Base-by-base conservation (phyloP, 306 rosid genomes). In the Alnus rubra region DNA sequence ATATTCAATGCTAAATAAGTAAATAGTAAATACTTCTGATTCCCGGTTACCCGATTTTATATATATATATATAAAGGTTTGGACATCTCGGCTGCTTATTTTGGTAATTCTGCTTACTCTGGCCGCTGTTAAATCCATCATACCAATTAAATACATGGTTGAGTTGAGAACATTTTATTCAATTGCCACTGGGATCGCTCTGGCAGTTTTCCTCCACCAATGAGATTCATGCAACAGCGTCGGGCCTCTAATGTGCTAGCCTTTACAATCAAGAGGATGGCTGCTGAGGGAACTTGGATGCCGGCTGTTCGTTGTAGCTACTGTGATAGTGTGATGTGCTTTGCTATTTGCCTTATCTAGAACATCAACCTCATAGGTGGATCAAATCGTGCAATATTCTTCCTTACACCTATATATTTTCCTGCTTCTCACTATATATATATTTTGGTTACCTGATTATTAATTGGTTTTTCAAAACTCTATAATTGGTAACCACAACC, bases 71-170 rank as follows among this genome's bases (percentile, higher is more conserved):
- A 23, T 23, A 23, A 23, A 23, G 28, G 28, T 23, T 23, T 96
- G 99, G 99, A 97, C 99, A 76, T 90, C 98, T 56, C 93, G 99
- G 99, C 88, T 96, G 74, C 97, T 96, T 82, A 93, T 96, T 81
- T 49, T 88, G 77, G 93, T 97, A 71, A 83, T 93, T 83, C 89
- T 93, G 85, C 94, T 96, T 74, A 91, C 99, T 77, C 92, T 96
- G 50, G 98, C 98, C 50, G 94, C 94, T 75, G 84, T 96, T 80
- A 91, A 93, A 19, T 90, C 98, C 78, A 79, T 96, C 77, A 87
- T 96, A 82, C 97, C 99, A 59, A 90, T 96, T 80, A 96, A 93
- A 69, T 93, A 93, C 88, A 81, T 96, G 73, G 96, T 93, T 78
- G 99, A 96, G 85, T 80, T 96, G 77, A 87, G 98, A 79, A 82